These are phyloP conservation scores for Fusarium sp. DNA, from an alignment of 2,329 filamentous ascomycete species.

Conservation along the genomic window DNA sequence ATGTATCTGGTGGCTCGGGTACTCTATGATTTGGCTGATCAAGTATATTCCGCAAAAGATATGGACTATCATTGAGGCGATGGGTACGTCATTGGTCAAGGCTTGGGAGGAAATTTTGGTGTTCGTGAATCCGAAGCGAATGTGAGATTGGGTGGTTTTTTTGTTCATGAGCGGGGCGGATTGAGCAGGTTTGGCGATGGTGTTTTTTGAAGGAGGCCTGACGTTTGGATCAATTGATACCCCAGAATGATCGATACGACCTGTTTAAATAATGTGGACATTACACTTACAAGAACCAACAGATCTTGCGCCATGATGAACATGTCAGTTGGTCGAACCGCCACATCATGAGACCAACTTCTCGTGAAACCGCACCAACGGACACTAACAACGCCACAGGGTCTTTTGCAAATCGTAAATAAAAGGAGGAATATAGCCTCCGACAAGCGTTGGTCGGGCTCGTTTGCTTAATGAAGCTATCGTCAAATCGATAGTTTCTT, in stretches of 20 bases:
- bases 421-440: neutral
- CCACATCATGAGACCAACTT: neutral
- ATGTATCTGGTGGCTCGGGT: conserved; percentile 43
- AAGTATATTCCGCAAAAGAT: conserved; percentile 51
- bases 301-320: neutral
- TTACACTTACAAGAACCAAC: neutral
- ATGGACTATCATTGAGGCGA: conserved; percentile 47
- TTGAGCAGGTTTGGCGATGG: neutral
- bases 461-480: neutral
- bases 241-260: neutral
- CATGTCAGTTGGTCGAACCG: neutral
- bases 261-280: neutral
- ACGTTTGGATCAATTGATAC: neutral
- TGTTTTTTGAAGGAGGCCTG: neutral
- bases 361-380: neutral
- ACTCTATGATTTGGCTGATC: conserved; percentile 45
- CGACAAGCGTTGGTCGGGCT: neutral
- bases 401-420: neutral
- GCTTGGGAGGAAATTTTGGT: conserved; percentile 52
- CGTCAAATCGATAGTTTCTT: conserved; percentile 19
- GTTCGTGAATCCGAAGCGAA: conserved; percentile 52
- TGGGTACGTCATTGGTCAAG: conserved; percentile 48
- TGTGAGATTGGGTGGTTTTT: conserved; percentile 6
- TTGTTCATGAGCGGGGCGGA: neutral
- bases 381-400: neutral